Percentiles rank a stretch among this genome's conserved stretches.
Conservation (phyloP, 371 early-diverging fungal species). For the Mortierella polycephala region DNA sequence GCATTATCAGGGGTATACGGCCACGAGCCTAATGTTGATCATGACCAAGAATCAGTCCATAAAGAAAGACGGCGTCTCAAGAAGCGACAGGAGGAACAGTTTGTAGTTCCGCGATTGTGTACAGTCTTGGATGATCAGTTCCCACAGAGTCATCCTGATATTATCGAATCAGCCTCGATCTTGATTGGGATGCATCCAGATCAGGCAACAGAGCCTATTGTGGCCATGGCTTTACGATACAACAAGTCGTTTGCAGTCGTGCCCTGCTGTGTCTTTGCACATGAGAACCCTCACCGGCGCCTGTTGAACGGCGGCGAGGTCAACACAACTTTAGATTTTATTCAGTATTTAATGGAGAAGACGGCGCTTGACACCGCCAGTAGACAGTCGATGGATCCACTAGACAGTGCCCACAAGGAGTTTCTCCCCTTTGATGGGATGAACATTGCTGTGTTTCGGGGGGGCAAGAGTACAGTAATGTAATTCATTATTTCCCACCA, state of each 20-base stretch:
- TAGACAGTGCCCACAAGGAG: conserved; percentile 7
- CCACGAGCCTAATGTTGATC: not conserved
- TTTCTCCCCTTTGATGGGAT: conserved; percentile 54
- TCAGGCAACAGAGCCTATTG: conserved; percentile 69
- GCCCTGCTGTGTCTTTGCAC: conserved; percentile 69
- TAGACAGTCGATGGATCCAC: conserved; percentile 5
- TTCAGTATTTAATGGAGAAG: conserved; percentile 65
- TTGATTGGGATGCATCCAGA: conserved; percentile 68
- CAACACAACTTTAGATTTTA: conserved; percentile 61
- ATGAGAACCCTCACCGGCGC: conserved; percentile 58
- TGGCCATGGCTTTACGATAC: conserved; percentile 59
- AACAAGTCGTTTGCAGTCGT: conserved; percentile 66
- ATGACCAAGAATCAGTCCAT: not conserved
- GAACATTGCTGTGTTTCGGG: conserved; percentile 36
- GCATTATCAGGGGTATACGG: no score
- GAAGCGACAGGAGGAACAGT: conserved; percentile 19
- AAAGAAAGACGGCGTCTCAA: conserved; percentile 50
- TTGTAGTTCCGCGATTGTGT: conserved; percentile 46
- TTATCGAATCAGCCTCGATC: conserved; percentile 53
- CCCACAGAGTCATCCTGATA: conserved; percentile 33
- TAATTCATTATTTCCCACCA: not conserved
- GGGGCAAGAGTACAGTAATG: not conserved
- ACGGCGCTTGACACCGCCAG: conserved; percentile 1
- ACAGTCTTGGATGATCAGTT: conserved; percentile 59
- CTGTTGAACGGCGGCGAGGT: conserved; percentile 56